Conservation (phyloP, 345 rosid species). For the Acer saccharum region DNA sequence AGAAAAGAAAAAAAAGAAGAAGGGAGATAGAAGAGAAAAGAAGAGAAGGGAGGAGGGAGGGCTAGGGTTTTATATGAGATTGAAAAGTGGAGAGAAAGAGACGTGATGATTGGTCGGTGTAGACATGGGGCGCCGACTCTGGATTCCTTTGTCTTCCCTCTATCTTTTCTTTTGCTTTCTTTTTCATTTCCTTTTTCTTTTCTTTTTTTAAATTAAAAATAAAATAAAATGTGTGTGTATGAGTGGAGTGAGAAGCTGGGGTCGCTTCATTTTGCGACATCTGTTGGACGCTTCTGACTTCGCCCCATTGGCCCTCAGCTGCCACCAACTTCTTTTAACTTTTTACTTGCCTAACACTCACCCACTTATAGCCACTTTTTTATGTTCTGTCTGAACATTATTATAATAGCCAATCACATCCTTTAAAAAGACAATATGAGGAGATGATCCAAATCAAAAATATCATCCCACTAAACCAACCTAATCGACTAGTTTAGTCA, state of each 20-base stretch:
- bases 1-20: neutral
- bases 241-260: constrained; percentile 4
- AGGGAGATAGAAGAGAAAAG: neutral
- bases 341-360: too few species aligned
- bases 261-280: constrained; percentile 11
- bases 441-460: too few species aligned
- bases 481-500: too few species aligned
- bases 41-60: neutral
- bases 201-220: neutral
- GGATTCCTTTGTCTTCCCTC: constrained; percentile 43
- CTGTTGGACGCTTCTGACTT: neutral
- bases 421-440: too few species aligned
- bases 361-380: too few species aligned
- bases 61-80: constrained; percentile 29
- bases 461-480: too few species aligned
- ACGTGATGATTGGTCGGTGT: constrained; percentile 53
- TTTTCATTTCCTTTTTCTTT: neutral
- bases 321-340: too few species aligned
- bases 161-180: neutral
- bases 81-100: constrained; percentile 22
- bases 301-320: too few species aligned
- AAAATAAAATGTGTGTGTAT: neutral
- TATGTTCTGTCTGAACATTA: too few species aligned
- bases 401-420: too few species aligned
- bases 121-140: constrained; percentile 59